Conservation (phyloP, 768 basidiomycete species). For the Heimioporus sp. region DNA sequence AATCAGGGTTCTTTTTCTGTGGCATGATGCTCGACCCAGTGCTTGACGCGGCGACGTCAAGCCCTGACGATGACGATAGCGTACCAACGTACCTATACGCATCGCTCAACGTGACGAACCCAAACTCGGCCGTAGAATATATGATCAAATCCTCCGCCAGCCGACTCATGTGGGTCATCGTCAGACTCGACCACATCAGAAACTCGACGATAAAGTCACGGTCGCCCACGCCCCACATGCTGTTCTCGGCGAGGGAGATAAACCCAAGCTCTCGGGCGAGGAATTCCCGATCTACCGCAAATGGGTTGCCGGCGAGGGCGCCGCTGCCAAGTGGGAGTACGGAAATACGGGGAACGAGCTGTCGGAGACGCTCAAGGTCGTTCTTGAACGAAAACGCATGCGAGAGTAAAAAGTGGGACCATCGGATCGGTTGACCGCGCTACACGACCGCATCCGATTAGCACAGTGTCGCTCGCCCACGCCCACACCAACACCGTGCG, state of each 20-base stretch:
- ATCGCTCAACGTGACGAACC: slow-evolving; percentile 93
- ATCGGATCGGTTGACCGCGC: slow-evolving; percentile 98
- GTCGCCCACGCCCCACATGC: slow-evolving; percentile 94
- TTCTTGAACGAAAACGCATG: slow-evolving; percentile 92
- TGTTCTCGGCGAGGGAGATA: slow-evolving; percentile 87
- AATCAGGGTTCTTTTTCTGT: slow-evolving; percentile 99
- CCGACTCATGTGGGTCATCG: slow-evolving; percentile 91
- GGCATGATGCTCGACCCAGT: slow-evolving; percentile 99
- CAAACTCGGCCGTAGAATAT: slow-evolving; percentile 97
- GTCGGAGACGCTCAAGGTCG: slow-evolving; percentile 81
- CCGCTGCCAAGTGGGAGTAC: slow-evolving; percentile 93
- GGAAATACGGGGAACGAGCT: slow-evolving; percentile 87
- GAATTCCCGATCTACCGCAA: slow-evolving; percentile 90
- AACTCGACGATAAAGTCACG: slow-evolving; percentile 98
- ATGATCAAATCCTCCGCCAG: slow-evolving; percentile 96
- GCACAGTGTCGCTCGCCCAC: not conserved
- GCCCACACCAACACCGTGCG: too few species aligned
- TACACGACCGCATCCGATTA: slow-evolving; percentile 30
- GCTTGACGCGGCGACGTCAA: slow-evolving; percentile 38
- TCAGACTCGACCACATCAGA: slow-evolving; percentile 91
- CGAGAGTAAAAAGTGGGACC: slow-evolving; percentile 95
- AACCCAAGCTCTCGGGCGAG: slow-evolving; percentile 91
- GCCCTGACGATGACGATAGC: not conserved
- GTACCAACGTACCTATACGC: slow-evolving; percentile 77
- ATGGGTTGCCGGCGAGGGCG: slow-evolving; percentile 95